A percentile compares a stretch with the other conserved stretches of the same genome.
Conservation (phyloP, 2,329 filamentous ascomycete species). For the Ascochyta fabae region DNA sequence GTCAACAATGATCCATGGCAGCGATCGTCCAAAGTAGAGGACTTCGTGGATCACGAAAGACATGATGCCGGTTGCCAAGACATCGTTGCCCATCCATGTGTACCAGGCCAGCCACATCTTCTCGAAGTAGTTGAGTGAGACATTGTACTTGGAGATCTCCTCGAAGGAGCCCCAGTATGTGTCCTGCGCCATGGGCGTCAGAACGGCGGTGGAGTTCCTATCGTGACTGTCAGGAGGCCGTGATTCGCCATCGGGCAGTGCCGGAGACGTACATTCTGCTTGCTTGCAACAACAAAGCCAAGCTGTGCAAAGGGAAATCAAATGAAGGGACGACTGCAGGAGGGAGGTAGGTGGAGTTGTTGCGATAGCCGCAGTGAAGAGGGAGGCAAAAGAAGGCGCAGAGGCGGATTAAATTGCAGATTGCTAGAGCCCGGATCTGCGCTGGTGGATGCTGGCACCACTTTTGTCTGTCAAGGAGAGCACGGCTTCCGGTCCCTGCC, state of each 20-base stretch:
- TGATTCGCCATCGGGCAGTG: constrained; percentile 15
- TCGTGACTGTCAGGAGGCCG: constrained; percentile 25
- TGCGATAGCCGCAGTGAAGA: constrained; percentile 26
- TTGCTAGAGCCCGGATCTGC: constrained; percentile 33
- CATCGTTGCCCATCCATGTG: constrained; percentile 96
- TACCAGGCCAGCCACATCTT: constrained; percentile 96
- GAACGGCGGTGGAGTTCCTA: constrained; percentile 47
- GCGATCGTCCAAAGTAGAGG: constrained; percentile 89
- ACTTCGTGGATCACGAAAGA: constrained; percentile 94
- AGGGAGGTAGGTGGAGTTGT: constrained; percentile 4
- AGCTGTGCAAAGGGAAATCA: neutral
- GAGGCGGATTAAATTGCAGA: constrained; percentile 41
- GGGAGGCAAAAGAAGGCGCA: constrained; percentile 23
- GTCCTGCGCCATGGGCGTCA: constrained; percentile 53
- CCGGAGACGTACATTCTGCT: constrained; percentile 34
- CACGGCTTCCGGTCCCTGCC: constrained; percentile 29
- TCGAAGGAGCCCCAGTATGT: constrained; percentile 72
- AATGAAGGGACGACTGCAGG: constrained; percentile 26
- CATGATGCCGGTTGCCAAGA: constrained; percentile 95
- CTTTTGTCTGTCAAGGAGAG: constrained; percentile 36
- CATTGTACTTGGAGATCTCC: constrained; percentile 74
- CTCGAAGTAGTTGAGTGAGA: constrained; percentile 85
- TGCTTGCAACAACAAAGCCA: constrained; percentile 21
- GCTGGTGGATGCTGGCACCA: constrained; percentile 27
- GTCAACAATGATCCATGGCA: constrained; percentile 95